Evolutionary conservation across 2,329 filamentous ascomycete genomes (phyloP), one percentile per base, ranked within the genome.

Genomic region (Ceratocystis alfenasii): DNA sequence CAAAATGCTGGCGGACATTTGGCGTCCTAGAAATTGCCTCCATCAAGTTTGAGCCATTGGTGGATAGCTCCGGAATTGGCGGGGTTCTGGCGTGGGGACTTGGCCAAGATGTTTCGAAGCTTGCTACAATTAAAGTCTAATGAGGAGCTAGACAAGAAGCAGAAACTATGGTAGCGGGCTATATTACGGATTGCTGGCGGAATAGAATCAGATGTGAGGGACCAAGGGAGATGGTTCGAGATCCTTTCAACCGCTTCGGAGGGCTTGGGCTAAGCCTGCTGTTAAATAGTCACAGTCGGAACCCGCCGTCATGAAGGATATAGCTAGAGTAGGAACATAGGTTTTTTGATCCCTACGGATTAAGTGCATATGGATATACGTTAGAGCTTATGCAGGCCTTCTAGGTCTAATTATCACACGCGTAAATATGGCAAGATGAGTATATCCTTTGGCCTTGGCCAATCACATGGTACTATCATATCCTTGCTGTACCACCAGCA

Each of bases 21-120:
- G 88, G 91, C 68, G 87, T 84, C 0, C 78, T 80, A 0, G 77
- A 78, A 6, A 78, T 84, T 12, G 85, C 91, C 63, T 70, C 73
- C 12, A 76, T 77, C 66, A 91, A 91, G 75, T 83, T 89, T 67
- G 74, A 78, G 2, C 73, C 80, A 3, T 79, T 91, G 45, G 78
- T 89, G 2, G 75, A 78, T 36, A 76, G 77, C 41, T 79, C 81
- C 71, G 74, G 76, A 0, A 73, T 90, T 0, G 87, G 87, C 1
- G 88, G 88, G 17, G 83, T 88, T 3, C 89, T 90, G 79, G 87
- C 87, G 0, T 90, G 87, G 87, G 87, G 85, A 22, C 71, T 90
- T 67, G 87, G 86, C 1, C 87, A 90, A 74, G 87, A 90, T 67
- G 80, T 77, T 1, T 76, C 77, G 0, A 65, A 70, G 2, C 82